A percentile compares a stretch with the other conserved stretches of the same genome.
These are phyloP conservation scores for Trypanosoma grayi DNA, from an alignment of 208 protist species.

Conservation along the genomic window DNA sequence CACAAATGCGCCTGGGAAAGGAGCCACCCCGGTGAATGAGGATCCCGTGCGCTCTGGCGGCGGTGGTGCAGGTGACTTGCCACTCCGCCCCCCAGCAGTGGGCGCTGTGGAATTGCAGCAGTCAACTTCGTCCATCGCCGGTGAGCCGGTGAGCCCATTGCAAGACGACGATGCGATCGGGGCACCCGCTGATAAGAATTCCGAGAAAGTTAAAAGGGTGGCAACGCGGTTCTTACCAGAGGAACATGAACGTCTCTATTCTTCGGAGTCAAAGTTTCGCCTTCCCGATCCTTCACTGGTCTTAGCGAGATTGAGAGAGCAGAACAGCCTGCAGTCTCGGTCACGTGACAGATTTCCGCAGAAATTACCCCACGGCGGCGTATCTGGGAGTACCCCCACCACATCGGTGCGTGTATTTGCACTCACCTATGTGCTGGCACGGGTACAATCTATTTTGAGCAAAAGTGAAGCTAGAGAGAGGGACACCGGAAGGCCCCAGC, in stretches of 20 bases:
- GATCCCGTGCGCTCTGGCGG: neutral
- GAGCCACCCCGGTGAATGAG: neutral
- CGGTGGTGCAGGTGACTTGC: neutral
- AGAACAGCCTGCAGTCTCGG: too few relatives aligned
- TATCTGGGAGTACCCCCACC: neutral
- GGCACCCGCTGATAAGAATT: too few relatives aligned
- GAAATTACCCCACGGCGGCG: neutral
- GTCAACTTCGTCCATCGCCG: neutral
- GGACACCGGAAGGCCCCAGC: neutral
- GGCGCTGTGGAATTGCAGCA: neutral
- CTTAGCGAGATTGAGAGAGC: too few relatives aligned
- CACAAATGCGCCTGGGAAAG: neutral
- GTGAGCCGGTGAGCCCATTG: too few relatives aligned
- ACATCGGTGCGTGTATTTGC: slow-evolving; percentile 7
- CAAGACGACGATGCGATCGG: too few relatives aligned
- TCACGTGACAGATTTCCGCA: too few relatives aligned
- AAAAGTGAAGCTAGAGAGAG: neutral
- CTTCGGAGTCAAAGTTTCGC: too few relatives aligned
- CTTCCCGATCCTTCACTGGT: too few relatives aligned
- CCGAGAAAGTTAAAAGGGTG: too few relatives aligned
- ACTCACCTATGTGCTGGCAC: neutral
- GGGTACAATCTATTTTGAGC: neutral
- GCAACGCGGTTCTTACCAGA: too few relatives aligned
- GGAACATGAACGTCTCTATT: too few relatives aligned
- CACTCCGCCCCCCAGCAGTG: neutral